Evolutionary conservation across 768 basidiomycete genomes (phyloP), one percentile per base, ranked within the genome.

Genomic region (Sistotremastrum suecicum): DNA sequence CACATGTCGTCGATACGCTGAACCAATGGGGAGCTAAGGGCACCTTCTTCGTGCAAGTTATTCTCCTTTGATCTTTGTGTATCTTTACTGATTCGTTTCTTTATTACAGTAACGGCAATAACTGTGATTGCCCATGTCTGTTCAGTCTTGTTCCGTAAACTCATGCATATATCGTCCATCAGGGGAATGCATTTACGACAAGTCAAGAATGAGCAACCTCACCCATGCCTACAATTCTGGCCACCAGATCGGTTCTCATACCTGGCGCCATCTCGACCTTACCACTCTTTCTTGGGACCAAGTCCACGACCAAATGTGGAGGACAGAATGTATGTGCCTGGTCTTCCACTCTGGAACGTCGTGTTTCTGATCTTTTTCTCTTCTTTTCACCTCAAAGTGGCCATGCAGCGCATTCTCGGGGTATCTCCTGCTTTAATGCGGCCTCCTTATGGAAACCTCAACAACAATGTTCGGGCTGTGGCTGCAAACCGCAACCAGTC

Each of bases 351-450:
- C 32, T 5, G 31, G 8, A 11, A 10, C 34, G 30, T 44, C 7
- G 9, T 38, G 12, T 10, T 39, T 10, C 9, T 29, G 12, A 7
- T 42, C 28, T 33, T 10, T 34, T 9, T 44, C 39, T 7, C 12
- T 39, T 46, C 1, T 34, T 10, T 5, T 20, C 20, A 20, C 20
- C 9, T 37, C 35, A 5, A 44, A 62, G 62, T 54, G 55, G 67
- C 69, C 29, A 51, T 70, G 5, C 53, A 60, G 37, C 65, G 62
- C 48, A 70, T 72, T 37, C 47, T 62, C 12, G 69, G 71, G 34
- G 65, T 65, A 47, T 51, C 53, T 1, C 71, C 70, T 5, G 70
- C 69, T 29, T 67, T 72, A 48, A 67, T 70, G 67, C 64, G 71
- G 32, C 70, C 71, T 41, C 71, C 71, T 9, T 72, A 60, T 48